Base-by-base conservation (phyloP, 805 yeast species). In the Lipomyces lipofer region DNA sequence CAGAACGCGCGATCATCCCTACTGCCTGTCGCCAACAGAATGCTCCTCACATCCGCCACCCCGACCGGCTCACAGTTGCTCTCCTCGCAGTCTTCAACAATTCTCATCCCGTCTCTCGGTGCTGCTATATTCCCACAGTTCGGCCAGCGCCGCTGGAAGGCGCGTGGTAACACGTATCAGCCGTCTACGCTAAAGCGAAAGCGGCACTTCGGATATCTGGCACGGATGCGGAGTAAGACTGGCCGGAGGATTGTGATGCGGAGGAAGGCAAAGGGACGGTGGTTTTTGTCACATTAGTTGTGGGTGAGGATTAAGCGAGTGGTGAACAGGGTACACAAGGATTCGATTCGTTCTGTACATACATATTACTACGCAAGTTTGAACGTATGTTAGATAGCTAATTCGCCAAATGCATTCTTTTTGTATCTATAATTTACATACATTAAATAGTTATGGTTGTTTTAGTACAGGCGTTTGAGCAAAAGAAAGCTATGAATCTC, bases 111-210 rank as follows among this genome's bases (percentile, higher is more conserved):
- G 15, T 24, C 6, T 13, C 17, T 32, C 22, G 44, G 38, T 33
- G n/a, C 17, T 10, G 35, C 25, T 33, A 30, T 39, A 15, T 51
- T 52, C 44, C 43, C 50, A 10, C 54, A 49, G 38, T 69, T 75
- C 46, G 69, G 75, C 27, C 85, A 81, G 63, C 73, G 75, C 60
- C 76, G 97, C 77, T 85, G 91, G 86, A 84, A 88, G 69, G 77
- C 92, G 35, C 83, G 96, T 73, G 98, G 99, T 72, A 86, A 88
- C 74, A 88, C 96, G 17, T 92, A 86, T 72, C 97, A 92, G 72
- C 99, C 99, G 49, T 85, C 89, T 58, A 89, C 95, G 4, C 75
- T 88, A 60, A 88, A 87, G 69, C 80, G 98, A 70, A 94, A 94
- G 76, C 84, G 96, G 71, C 83, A 86, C 30, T 78, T 86, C 54